Base-by-base conservation (phyloP, 2,329 filamentous ascomycete species). In the Ascochyta lentis region DNA sequence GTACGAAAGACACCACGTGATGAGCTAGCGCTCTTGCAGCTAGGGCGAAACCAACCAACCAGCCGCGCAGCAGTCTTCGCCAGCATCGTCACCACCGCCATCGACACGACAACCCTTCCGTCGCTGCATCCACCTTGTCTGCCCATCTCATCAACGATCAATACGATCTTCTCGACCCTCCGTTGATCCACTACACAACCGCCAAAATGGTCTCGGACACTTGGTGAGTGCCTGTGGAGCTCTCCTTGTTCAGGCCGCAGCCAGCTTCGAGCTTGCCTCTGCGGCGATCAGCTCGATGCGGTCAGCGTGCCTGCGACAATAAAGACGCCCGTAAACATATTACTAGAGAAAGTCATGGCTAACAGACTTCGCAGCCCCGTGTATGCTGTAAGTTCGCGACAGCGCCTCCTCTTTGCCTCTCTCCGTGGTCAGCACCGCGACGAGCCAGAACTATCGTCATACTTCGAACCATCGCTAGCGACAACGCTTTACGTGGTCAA, bases 331-430 rank as follows among this genome's bases (percentile, higher is more conserved):
- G 41, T 12, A 15, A 41, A 51, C 9, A 6, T 33, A 35, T 12
- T 12, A 15, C 34, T 35, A 19, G 26, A 38, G 50, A 61, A 58
- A 48, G 52, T 45, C 19, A 40, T 37, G 66, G 71, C 73, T 76
- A 68, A 76, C 58, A 19, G 48, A 37, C 45, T 22, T 34, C 76
- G 62, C 72, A 99, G 94, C 84, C 94, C 94, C 82, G 94, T 96
- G 76, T 99, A 98, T 84, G 92, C 95, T 86, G 95, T 98, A 87
- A 92, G 94, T 96, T 74, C 45, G 49, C 68, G 49, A 59, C 33
- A 49, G 59, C 41, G 44, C 57, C 48, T 49, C 40, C 53, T 51
- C 60, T 53, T 65, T 64, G 62, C 61, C 67, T 64, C 64, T 60
- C 63, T 49, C 55, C 60, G 49, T 48, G 48, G 59, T 61, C 61